Base-by-base conservation (phyloP, 768 basidiomycete genomes). In the Myochromella boudieri region DNA sequence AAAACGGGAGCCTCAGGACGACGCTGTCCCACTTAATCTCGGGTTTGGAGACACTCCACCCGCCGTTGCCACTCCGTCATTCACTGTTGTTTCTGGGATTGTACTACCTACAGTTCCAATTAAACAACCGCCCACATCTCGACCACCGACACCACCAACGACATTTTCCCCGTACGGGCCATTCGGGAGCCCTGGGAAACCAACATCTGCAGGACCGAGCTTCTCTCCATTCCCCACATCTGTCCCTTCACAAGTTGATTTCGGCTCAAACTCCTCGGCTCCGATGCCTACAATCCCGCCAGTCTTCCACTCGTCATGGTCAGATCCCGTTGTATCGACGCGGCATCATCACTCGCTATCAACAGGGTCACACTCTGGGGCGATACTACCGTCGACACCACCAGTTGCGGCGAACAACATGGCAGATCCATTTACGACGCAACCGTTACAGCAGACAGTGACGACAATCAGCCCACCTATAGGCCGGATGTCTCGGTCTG, bases 401-500 rank as follows among this genome's bases (percentile, higher is more conserved):
- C 54, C 58, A 2, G 21, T 42, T 26, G 51, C 40, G 12, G 46
- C 53, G 15, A 49, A 18, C 32, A 34, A 39, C 26, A 52, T 57
- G 45, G 46, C 45, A 15, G 58, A 59, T 34, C 51, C 51, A 17
- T 59, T 58, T 21, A 46, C 49, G 11, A 44, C 58, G 21, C 29
- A 56, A 21, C 43, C 60, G 5, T 41, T 48, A 42, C 59, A 49
- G 46, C 68, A 49, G 56, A 53, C 56, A 33, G 36, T 49, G 10
- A 42, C 56, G 22, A 46, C 61, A 1, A 64, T 71, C 22, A 64
- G 65, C 44, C 62, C 66, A 15, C 63, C 71, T 17, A 68, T 80
- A 43, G 80, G 81, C 25, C 68, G 80, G 48, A 74, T 82, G 68
- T 77, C 78, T 32, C 74, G 80, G 36, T 81, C 81, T 20, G 75